Conservation (phyloP, 1,139 yeast genomes). For the Debaryomyces sp. region DNA sequence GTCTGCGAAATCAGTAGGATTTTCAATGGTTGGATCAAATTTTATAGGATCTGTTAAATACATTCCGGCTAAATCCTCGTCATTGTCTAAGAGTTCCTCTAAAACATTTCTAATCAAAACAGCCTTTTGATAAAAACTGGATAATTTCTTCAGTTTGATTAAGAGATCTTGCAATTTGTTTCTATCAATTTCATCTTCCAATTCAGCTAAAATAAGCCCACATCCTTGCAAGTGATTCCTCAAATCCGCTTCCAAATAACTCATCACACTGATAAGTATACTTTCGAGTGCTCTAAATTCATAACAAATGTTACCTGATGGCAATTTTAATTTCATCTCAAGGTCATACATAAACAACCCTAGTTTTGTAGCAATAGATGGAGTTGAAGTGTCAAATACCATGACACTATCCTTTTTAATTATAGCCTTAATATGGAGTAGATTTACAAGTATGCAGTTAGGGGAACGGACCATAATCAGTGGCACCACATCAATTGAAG, state of each 20-base stretch:
- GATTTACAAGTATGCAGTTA: constrained; percentile 75
- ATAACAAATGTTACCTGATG: constrained; percentile 47
- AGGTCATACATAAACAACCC: constrained; percentile 86
- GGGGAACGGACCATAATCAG: constrained; percentile 74
- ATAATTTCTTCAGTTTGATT: constrained; percentile 76
- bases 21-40: constrained; percentile 28
- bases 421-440: constrained; percentile 85
- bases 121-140: constrained; percentile 84
- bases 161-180: constrained; percentile 78
- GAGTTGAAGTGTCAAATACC: constrained; percentile 73
- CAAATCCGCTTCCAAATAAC: constrained; percentile 83
- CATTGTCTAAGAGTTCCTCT: constrained; percentile 85
- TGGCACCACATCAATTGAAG: constrained; percentile 87
- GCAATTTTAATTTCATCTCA: constrained; percentile 70
- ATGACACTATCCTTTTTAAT: constrained; percentile 80
- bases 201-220: constrained; percentile 74
- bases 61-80: constrained; percentile 87
- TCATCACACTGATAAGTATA: constrained; percentile 80
- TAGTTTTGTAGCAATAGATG: constrained; percentile 58
- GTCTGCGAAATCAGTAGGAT: constrained; percentile 59
- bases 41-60: constrained; percentile 57
- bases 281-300: constrained; percentile 92
- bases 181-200: constrained; percentile 85
- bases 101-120: constrained; percentile 79
- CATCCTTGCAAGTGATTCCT: constrained; percentile 72